Percentiles rank a stretch among this genome's conserved stretches.
phyloP scores from a whole-genome alignment of 1,284 basidiomycete species.

The Apiotrichum brassicae region DNA sequence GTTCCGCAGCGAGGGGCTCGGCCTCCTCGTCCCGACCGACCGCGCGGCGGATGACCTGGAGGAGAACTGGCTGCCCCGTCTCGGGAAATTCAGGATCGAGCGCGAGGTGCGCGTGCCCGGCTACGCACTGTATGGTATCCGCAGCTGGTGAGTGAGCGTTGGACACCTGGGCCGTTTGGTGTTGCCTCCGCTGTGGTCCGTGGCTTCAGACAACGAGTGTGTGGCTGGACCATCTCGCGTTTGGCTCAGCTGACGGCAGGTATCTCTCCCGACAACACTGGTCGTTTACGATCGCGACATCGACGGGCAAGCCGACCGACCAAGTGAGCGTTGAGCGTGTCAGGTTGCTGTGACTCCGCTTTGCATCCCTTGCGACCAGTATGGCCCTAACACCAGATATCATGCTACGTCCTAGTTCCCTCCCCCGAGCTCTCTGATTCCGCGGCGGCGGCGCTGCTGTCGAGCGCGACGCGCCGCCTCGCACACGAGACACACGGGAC shows the following conservation, averaged over 20 bases:
- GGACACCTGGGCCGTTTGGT: too few species aligned
- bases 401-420: constrained; percentile 36
- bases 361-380: too few species aligned
- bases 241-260: constrained; percentile 24
- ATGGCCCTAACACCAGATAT: constrained; percentile 25
- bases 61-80: constrained; percentile 29
- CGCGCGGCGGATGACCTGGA: constrained; percentile 35
- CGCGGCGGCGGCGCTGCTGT: constrained; percentile 25
- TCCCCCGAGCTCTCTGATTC: constrained; percentile 20
- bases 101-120: constrained; percentile 33
- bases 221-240: too few species aligned
- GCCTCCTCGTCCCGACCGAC: constrained; percentile 39
- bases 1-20: too few species aligned
- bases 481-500: constrained; percentile 26
- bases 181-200: too few species aligned
- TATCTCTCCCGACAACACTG: constrained; percentile 39
- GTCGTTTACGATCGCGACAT: constrained; percentile 38
- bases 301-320: constrained; percentile 41
- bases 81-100: constrained; percentile 32
- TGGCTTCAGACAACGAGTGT: too few species aligned
- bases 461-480: constrained; percentile 25
- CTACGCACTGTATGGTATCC: constrained; percentile 37
- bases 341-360: too few species aligned
- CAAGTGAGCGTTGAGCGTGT: constrained; percentile 19
- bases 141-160: constrained; percentile 36